These are phyloP conservation scores for Xerocomellus amylosporus DNA, from an alignment of 768 basidiomycete species.

Conservation along the genomic window DNA sequence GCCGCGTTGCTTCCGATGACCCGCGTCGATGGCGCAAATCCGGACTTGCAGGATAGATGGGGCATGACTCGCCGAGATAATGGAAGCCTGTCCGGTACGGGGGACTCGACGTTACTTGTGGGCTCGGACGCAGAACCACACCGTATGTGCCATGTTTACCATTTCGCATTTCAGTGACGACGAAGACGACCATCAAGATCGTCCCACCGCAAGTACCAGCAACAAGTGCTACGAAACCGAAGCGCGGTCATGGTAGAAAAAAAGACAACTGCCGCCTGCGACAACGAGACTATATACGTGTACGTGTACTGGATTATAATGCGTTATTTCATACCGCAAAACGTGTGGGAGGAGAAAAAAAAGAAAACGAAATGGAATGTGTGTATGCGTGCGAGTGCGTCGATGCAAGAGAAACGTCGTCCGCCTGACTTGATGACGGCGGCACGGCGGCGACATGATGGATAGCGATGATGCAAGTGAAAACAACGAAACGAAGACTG, in stretches of 20 bases:
- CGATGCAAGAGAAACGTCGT: constrained; percentile 12
- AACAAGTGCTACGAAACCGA: constrained; percentile 15
- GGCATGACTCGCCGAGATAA: neutral
- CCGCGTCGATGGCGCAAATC: no score
- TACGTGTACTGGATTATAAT: constrained; percentile 29
- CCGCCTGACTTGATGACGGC: constrained; percentile 9
- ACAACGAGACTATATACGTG: constrained; percentile 30
- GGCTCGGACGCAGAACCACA: neutral
- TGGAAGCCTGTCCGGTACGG: neutral
- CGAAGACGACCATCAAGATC: constrained; percentile 17
- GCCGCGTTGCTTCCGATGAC: no score
- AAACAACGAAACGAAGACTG: constrained; percentile 6
- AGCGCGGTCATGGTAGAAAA: constrained; percentile 11
- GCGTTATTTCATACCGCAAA: constrained; percentile 22
- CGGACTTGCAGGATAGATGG: no score
- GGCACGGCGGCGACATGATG: constrained; percentile 10
- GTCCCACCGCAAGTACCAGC: constrained; percentile 12
- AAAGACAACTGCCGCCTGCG: constrained; percentile 12
- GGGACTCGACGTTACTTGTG: no score
- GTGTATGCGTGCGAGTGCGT: constrained; percentile 10
- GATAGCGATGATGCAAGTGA: constrained; percentile 28
- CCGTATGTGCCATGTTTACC: constrained; percentile 4
- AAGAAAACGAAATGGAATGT: neutral
- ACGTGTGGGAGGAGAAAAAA: neutral
- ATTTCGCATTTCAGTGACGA: constrained; percentile 4